Percentiles rank a stretch among this genome's conserved stretches.
Evolutionary conservation across 225 moss, liverwort and hornwort genomes (phyloP).

Genomic region (Polytrichum formosum): DNA sequence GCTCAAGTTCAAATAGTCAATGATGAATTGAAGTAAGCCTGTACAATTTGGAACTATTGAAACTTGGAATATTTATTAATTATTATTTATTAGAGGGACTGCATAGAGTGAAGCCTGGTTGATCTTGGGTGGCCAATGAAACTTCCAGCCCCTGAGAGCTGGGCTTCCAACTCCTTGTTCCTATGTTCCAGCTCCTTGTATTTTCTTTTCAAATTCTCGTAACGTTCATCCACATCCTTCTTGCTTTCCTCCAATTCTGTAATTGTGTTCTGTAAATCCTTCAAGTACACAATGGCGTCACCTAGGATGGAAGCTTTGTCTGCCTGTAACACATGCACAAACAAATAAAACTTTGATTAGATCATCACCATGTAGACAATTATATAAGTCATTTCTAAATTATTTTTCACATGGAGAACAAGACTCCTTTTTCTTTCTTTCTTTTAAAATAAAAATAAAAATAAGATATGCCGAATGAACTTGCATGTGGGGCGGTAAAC

Average conservation of each 20-base stretch:
- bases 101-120: slow-evolving; percentile 13
- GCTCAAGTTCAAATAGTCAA: no score
- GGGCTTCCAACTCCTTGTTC: slow-evolving; percentile 27
- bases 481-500: no score
- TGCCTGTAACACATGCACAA: slow-evolving; percentile 33
- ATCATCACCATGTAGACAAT: no score
- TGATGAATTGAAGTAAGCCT: no score
- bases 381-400: no score
- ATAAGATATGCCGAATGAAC: no score
- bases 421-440: no score
- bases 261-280: slow-evolving; percentile 33
- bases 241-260: slow-evolving; percentile 25
- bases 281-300: slow-evolving; percentile 64
- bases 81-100: background rate
- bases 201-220: slow-evolving; percentile 11
- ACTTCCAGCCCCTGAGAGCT: background rate
- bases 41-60: no score
- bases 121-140: slow-evolving; percentile 1
- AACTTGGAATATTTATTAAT: no score
- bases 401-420: no score
- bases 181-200: slow-evolving; percentile 25
- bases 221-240: slow-evolving; percentile 4
- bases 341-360: background rate
- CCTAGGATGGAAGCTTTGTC: slow-evolving; percentile 81
- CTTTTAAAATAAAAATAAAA: no score